Base-by-base conservation (phyloP, 495 filamentous ascomycete species). In the Aspergillus nanangensis region DNA sequence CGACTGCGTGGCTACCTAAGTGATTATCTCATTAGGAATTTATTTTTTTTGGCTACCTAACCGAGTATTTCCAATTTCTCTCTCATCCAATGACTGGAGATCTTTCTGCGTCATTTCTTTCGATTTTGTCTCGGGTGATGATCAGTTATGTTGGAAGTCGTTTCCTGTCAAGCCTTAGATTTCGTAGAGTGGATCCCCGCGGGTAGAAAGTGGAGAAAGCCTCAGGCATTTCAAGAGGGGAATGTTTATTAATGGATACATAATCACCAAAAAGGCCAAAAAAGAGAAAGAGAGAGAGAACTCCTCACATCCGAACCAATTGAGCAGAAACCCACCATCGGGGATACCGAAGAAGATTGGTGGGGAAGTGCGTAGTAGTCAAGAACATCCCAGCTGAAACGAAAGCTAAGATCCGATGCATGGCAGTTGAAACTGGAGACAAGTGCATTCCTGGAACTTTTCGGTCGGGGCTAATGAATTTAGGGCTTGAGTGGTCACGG, bases 341-440 rank as follows among this genome's bases (percentile, higher is more conserved):
- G 44, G 22, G 49, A 43, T 41, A 52, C 38, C 37, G 37, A 40
- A 15, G n/a, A n/a, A 7, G 3, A 9, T 11, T 19, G 19, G 33
- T 29, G 23, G 45, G 25, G 13, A n/a, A n/a, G n/a, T n/a, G n/a
- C n/a, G n/a, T n/a, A n/a, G 15, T 13, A 21, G 29, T 42, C n/a
- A 36, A 27, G 21, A 11, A 52, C 49, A 52, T 47, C 44, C 44
- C 49, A 52, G 49, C 49, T 52, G 49, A 52, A 52, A 20, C 15
- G 15, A 18, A 15, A 37, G 22, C 25, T 23, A 38, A 24, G 20
- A 33, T 10, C 44, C n/a, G 24, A 39, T 41, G 40, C 47, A 45
- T 8, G 39, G 15, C 48, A 44, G 48, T 44, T 50, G 35, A 44
- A 29, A 39, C 19, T 23, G 23, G 25, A 25, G 29, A 17, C 36